Evolutionary conservation across 2,329 filamentous ascomycete genomes (phyloP).

Genomic region (Kalaharituber pfeilii): DNA sequence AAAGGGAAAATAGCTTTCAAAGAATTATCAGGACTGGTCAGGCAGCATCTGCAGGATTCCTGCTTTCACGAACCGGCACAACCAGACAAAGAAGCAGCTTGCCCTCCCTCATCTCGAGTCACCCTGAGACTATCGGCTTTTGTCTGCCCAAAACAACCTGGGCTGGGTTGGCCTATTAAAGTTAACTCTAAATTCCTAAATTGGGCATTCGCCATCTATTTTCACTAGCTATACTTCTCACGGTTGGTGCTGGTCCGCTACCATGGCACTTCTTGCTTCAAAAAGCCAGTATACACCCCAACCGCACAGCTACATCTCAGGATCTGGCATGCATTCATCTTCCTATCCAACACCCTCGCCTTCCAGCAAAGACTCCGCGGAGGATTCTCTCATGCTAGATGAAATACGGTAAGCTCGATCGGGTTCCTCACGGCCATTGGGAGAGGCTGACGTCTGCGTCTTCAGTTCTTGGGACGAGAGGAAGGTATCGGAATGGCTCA

Average conservation of each 20-base stretch:
- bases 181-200: not conserved
- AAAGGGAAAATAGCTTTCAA: not conserved
- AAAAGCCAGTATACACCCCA: constrained; percentile 22
- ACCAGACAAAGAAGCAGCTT: not conserved
- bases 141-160: not conserved
- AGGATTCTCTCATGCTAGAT: constrained; percentile 18
- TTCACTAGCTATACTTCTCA: not conserved
- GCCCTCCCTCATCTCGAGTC: not conserved
- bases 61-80: not conserved
- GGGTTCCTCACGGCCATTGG: not conserved
- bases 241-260: constrained; percentile 3
- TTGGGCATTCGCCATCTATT: not conserved
- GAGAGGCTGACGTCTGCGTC: not conserved
- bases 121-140: not conserved
- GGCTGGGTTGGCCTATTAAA: not conserved
- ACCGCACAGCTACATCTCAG: constrained; percentile 16
- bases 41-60: not conserved
- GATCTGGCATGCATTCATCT: constrained; percentile 18
- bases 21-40: too few relatives aligned
- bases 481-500: constrained; percentile 76
- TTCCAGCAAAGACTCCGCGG: constrained; percentile 23
- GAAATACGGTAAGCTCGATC: constrained; percentile 20
- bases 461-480: constrained; percentile 69
- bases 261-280: constrained; percentile 22
- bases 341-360: constrained; percentile 20